Percentiles rank a stretch among this genome's conserved stretches.
Evolutionary conservation across 139 green algal species (phyloP).

Genomic region (Coccomyxa sp.): DNA sequence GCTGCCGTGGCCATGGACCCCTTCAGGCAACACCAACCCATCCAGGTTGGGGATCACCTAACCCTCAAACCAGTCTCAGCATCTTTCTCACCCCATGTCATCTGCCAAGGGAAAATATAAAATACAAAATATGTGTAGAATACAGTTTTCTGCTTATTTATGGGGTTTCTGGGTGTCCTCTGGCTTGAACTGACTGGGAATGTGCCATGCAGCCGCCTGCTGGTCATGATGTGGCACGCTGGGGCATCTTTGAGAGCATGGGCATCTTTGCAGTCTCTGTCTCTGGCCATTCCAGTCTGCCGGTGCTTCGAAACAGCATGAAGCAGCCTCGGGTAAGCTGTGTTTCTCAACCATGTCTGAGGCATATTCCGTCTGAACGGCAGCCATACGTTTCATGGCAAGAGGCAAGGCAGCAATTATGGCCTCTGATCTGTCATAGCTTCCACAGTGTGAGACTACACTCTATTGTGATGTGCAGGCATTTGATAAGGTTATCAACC

Average conservation of each 20-base stretch:
- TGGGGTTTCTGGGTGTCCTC: too few relatives aligned
- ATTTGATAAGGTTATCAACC: constrained; percentile 23
- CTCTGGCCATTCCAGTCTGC: constrained; percentile 48
- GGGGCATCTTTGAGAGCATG: constrained; percentile 27
- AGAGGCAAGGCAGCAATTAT: too few relatives aligned
- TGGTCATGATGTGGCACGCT: constrained; percentile 4
- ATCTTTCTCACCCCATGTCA: neutral
- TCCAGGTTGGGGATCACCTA: constrained; percentile 14
- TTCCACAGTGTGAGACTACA: neutral
- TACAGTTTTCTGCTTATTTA: too few relatives aligned
- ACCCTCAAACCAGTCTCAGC: neutral
- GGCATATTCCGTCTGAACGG: too few relatives aligned
- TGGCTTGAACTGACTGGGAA: neutral
- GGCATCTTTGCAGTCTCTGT: constrained; percentile 53
- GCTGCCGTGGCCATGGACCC: constrained; percentile 26
- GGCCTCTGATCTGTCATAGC: neutral
- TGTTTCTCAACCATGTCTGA: neutral
- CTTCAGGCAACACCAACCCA: neutral
- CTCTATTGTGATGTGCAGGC: constrained; percentile 12
- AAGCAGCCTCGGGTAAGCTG: constrained; percentile 14
- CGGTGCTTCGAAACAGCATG: constrained; percentile 45
- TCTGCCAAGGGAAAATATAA: too few relatives aligned
- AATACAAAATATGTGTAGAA: too few relatives aligned
- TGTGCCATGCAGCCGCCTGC: constrained; percentile 13
- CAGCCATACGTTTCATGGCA: too few relatives aligned